phyloP scores from a whole-genome alignment of 1,284 basidiomycete species.

The Coriolopsis trogii region DNA sequence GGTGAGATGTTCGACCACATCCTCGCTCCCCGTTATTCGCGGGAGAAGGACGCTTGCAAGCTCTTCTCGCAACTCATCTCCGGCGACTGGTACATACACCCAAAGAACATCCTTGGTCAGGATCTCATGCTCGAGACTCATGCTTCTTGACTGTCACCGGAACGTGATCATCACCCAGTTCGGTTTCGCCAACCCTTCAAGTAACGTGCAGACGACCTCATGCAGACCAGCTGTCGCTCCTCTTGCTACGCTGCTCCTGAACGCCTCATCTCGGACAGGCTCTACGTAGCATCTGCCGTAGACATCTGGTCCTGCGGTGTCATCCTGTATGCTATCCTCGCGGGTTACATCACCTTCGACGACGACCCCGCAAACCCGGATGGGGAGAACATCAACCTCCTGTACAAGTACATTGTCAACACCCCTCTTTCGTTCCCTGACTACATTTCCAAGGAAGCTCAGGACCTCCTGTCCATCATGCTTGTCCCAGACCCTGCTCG shows the following conservation, averaged over 20 bases:
- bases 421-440: slow-evolving; percentile 95
- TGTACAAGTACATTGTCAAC: slow-evolving; percentile 99
- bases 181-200: slow-evolving; percentile 98
- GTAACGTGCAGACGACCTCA: slow-evolving; percentile 89
- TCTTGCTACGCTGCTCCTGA: slow-evolving; percentile 99
- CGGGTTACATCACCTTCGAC: slow-evolving; percentile 99
- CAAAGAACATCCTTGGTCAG: slow-evolving; percentile 98
- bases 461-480: slow-evolving; percentile 80
- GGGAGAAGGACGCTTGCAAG: slow-evolving; percentile 93
- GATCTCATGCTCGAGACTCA: slow-evolving; percentile 99
- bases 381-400: slow-evolving; percentile 99
- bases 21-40: slow-evolving; percentile 95
- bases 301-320: slow-evolving; percentile 99
- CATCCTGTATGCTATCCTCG: slow-evolving; percentile 99
- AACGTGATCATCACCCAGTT: slow-evolving; percentile 99
- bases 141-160: slow-evolving; percentile 94
- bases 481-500: slow-evolving; percentile 81
- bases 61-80: slow-evolving; percentile 99
- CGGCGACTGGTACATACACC: slow-evolving; percentile 98
- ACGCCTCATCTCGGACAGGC: slow-evolving; percentile 97
- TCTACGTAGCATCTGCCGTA: slow-evolving; percentile 98
- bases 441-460: slow-evolving; percentile 82
- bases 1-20: slow-evolving; percentile 99
- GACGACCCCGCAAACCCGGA: slow-evolving; percentile 99
- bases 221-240: slow-evolving; percentile 98